Evolutionary conservation across 164 flowering plant genomes (phyloP).

Genomic region (Chloranthus sessilifolius): DNA sequence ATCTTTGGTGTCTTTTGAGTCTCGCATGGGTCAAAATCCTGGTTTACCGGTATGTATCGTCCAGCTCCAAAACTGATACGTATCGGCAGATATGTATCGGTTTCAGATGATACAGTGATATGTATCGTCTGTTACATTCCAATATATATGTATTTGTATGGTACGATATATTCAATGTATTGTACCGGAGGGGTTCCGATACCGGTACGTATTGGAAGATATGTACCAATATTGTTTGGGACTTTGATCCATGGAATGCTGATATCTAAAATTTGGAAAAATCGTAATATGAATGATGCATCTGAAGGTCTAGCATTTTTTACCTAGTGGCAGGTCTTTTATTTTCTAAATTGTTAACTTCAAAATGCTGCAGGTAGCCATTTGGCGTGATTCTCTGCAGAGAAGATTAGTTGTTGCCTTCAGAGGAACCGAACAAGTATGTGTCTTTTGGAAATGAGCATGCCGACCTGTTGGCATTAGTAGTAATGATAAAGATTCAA

Average conservation of each 20-base stretch:
- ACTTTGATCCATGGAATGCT: not conserved
- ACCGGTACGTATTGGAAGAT: too few relatives aligned
- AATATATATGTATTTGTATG: too few relatives aligned
- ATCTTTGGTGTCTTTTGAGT: too few relatives aligned
- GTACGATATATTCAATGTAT: too few relatives aligned
- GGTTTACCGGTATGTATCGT: too few relatives aligned
- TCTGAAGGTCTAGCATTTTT: conserved; percentile 1
- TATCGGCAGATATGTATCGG: too few relatives aligned
- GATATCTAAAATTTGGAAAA: not conserved
- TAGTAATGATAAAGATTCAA: not conserved
- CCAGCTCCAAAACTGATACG: too few relatives aligned
- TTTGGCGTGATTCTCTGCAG: conserved; percentile 79
- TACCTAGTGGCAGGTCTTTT: not conserved
- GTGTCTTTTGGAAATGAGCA: conserved; percentile 2
- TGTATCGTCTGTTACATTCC: too few relatives aligned
- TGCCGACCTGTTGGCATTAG: not conserved
- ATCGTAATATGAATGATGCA: not conserved
- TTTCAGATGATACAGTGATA: too few relatives aligned
- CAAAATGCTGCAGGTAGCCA: conserved; percentile 67
- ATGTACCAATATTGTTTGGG: too few relatives aligned
- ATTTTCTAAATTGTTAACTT: conserved; percentile 2
- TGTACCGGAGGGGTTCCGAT: too few relatives aligned
- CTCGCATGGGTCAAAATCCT: too few relatives aligned
- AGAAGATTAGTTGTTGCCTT: conserved; percentile 87
- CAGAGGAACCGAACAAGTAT: conserved; percentile 96